Evolutionary conservation across 2,329 filamentous ascomycete genomes (phyloP), one percentile per base, ranked within the genome.

Genomic region (Scedosporium dehoogii): DNA sequence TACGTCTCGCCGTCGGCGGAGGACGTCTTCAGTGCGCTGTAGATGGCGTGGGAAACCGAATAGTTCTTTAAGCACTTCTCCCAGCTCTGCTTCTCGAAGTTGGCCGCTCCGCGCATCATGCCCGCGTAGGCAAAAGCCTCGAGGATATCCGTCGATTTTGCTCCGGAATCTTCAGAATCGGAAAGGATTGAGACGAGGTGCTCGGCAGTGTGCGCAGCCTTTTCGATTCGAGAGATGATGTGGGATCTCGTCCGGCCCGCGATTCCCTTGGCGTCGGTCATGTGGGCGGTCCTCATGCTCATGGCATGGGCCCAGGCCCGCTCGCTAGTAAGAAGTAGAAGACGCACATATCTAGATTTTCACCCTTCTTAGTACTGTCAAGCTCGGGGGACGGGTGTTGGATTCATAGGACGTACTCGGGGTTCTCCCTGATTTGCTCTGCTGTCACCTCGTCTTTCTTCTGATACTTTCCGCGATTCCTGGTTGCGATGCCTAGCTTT

Each of bases 261-360:
- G 66, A 96, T 89, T 58, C 87, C 88, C 73, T 91, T 90, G 64
- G 87, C 86, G 68, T 94, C 91, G 68, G 89, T 83, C 46, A 90
- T 85, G 72, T 96, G 91, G 21, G 85, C 79, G 3, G 91, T 84
- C 75, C 96, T 97, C 82, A 97, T 91, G 72, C 89, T 86, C 92
- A 97, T 96, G 63, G 92, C 93, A 74, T 96, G 88, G 44, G 94
- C 93, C 91, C 92, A 97, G 60, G 92, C 91, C 66, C 94, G 85
- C 78, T 99, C 94, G 64, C 92, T 87, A 46, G 86, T 90, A 70
- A 97, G 85, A 63, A 99, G 81, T 38, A 93, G 80, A n/a, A 97
- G 80, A 67, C 89, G 82, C 58, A 87, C 84, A 75, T 87, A 90
- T 74, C 91, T 96, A 68, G 44, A 27, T 38, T 38, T 38, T 38